Evolutionary conservation across 2,329 filamentous ascomycete genomes (phyloP).

Genomic region (Ophiognomonia clavigignenti-juglandacearum): DNA sequence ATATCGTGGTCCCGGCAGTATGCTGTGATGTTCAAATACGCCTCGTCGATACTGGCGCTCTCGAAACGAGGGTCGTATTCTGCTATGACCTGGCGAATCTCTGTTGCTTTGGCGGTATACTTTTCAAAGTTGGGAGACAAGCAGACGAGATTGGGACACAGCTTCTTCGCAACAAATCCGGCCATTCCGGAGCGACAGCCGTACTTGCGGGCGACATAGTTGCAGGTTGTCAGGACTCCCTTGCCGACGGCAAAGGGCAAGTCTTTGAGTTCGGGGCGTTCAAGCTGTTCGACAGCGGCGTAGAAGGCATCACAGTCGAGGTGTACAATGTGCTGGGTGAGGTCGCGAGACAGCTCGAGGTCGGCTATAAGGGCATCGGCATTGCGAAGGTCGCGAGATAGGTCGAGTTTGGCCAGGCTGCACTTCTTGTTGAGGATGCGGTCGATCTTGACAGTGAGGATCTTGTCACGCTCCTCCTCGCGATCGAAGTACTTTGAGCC

Average conservation of each 20-base stretch:
- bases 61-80: conserved; percentile 91
- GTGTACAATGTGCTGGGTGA: conserved; percentile 83
- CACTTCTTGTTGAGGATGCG: conserved; percentile 71
- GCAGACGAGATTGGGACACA: conserved; percentile 81
- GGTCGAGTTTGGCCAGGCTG: conserved; percentile 69
- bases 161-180: conserved; percentile 87
- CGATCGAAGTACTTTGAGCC: conserved; percentile 95
- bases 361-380: conserved; percentile 79
- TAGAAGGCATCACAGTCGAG: conserved; percentile 98
- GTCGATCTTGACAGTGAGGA: conserved; percentile 80
- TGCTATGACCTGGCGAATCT: conserved; percentile 75
- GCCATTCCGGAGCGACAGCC: conserved; percentile 95
- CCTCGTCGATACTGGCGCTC: conserved; percentile 92
- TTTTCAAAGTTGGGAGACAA: conserved; percentile 85
- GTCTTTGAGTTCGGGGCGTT: conserved; percentile 76
- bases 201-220: conserved; percentile 85
- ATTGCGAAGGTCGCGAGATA: conserved; percentile 66
- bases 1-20: conserved; percentile 71
- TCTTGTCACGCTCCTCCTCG: conserved; percentile 77
- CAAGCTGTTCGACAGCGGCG: conserved; percentile 83
- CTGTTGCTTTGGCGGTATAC: conserved; percentile 83
- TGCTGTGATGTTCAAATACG: conserved; percentile 88
- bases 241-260: conserved; percentile 86
- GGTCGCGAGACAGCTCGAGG: conserved; percentile 72
- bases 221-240: conserved; percentile 64